These are phyloP conservation scores for Berkeleyomyces basicola DNA, from an alignment of 2,329 filamentous ascomycete genomes.

Conservation along the genomic window DNA sequence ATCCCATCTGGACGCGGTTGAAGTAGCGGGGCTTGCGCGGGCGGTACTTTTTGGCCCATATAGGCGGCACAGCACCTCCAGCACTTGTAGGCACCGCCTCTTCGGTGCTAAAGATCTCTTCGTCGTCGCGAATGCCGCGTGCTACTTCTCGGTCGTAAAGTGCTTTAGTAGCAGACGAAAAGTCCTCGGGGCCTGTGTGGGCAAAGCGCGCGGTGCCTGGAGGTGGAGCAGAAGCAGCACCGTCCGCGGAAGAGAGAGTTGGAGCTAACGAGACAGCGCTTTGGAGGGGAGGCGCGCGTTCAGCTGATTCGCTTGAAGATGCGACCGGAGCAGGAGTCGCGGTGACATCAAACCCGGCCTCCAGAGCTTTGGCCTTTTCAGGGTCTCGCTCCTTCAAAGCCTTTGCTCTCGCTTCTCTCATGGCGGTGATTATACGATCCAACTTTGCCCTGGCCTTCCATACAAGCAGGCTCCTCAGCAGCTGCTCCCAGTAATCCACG, in stretches of 20 bases:
- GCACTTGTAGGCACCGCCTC: slow-evolving; percentile 49
- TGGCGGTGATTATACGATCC: slow-evolving; percentile 57
- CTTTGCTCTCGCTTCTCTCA: slow-evolving; percentile 52
- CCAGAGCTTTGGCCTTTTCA: slow-evolving; percentile 36
- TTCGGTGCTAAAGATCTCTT: slow-evolving; percentile 88
- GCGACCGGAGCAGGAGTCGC: slow-evolving; percentile 12
- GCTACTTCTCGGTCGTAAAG: slow-evolving; percentile 88
- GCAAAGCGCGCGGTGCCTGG: slow-evolving; percentile 53
- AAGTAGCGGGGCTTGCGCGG: slow-evolving; percentile 93
- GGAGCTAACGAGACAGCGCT: not conserved
- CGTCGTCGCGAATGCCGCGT: slow-evolving; percentile 77
- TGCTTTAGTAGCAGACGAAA: slow-evolving; percentile 72
- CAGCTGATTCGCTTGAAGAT: not conserved
- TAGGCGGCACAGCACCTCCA: slow-evolving; percentile 39
- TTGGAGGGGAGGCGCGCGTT: not conserved
- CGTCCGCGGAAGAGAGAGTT: slow-evolving; percentile 12
- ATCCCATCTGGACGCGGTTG: slow-evolving; percentile 96
- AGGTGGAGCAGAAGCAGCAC: slow-evolving; percentile 18
- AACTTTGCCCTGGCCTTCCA: slow-evolving; percentile 88
- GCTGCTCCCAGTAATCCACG: slow-evolving; percentile 92
- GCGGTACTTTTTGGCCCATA: slow-evolving; percentile 68
- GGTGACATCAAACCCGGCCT: slow-evolving; percentile 14
- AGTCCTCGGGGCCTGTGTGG: slow-evolving; percentile 54
- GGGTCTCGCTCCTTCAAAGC: slow-evolving; percentile 50
- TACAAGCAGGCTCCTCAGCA: slow-evolving; percentile 66